Conservation (phyloP, 2,329 filamentous ascomycete species). For the Arthrobotrys conoides region DNA sequence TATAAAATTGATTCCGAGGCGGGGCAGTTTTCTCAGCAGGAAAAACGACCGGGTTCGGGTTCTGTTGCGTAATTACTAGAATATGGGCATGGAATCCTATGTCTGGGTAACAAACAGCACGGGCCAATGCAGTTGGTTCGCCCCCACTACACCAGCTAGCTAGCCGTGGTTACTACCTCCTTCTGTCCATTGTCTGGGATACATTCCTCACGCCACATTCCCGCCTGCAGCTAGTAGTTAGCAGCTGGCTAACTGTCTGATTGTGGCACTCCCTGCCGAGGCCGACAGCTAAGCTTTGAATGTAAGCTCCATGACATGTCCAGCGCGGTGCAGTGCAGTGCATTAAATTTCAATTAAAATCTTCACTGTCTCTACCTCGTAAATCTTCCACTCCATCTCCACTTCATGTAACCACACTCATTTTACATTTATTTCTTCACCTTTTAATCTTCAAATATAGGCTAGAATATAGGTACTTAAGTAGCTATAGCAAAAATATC, state of each 20-base stretch:
- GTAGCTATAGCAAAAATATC: neutral
- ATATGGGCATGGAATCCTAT: neutral
- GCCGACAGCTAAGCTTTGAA: conserved; percentile 7
- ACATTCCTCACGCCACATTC: conserved; percentile 22
- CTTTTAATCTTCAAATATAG: neutral
- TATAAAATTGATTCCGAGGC: conserved; percentile 12
- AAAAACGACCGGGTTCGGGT: conserved; percentile 10
- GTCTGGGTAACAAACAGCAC: neutral
- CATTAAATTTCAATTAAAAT: neutral
- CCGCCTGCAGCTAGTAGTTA: neutral
- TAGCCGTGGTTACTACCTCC: neutral
- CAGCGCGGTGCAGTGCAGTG: neutral
- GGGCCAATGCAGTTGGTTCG: conserved; percentile 8
- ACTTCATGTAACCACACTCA: too few relatives aligned
- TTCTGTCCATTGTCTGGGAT: neutral
- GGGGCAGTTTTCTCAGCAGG: conserved; percentile 4
- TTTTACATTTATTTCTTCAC: neutral
- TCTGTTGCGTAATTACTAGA: conserved; percentile 29
- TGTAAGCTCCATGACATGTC: neutral
- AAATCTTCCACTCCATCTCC: neutral
- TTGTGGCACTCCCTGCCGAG: conserved; percentile 38
- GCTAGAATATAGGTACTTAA: neutral
- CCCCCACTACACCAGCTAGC: neutral
- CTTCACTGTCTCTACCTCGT: neutral
- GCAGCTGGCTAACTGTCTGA: neutral